Evolutionary conservation across 179 eudicot genomes (phyloP).

Genomic region (Carnegiea gigantea): DNA sequence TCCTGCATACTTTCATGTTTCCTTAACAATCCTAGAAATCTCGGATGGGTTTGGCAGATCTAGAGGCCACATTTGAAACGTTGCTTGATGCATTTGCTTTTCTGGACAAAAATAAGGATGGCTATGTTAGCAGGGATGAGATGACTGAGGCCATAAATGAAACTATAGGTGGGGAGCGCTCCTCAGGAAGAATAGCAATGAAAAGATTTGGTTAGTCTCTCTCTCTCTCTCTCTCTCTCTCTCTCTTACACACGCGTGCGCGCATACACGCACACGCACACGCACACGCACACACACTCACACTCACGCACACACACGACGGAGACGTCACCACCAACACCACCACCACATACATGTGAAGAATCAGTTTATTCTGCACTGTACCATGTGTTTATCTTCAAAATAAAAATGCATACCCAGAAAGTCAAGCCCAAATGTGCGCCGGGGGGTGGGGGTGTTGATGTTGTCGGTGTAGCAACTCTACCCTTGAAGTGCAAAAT

Average conservation of each 20-base stretch:
- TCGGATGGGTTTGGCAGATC: constrained; percentile 65
- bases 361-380: neutral
- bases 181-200: constrained; percentile 83
- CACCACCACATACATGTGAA: neutral
- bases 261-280: no score
- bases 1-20: constrained; percentile 15
- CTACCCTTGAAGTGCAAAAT: no score
- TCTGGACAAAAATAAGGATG: constrained; percentile 92
- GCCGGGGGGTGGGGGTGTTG: no score
- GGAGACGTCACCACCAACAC: no score
- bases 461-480: no score
- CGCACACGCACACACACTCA: no score
- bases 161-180: constrained; percentile 67
- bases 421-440: no score
- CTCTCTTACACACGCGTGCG: no score
- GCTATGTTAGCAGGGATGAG: constrained; percentile 86
- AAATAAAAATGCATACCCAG: no score
- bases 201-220: constrained; percentile 75
- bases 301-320: no score
- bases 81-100: constrained; percentile 88
- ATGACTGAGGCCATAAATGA: constrained; percentile 84
- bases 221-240: constrained; percentile 19
- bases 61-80: constrained; percentile 82
- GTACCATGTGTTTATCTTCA: neutral
- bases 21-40: constrained; percentile 57